A percentile compares a stretch with the other conserved stretches of the same genome.
Evolutionary conservation across 352 stramenopile genomes (phyloP).

Genomic region (Pelagophyceae sp.): DNA sequence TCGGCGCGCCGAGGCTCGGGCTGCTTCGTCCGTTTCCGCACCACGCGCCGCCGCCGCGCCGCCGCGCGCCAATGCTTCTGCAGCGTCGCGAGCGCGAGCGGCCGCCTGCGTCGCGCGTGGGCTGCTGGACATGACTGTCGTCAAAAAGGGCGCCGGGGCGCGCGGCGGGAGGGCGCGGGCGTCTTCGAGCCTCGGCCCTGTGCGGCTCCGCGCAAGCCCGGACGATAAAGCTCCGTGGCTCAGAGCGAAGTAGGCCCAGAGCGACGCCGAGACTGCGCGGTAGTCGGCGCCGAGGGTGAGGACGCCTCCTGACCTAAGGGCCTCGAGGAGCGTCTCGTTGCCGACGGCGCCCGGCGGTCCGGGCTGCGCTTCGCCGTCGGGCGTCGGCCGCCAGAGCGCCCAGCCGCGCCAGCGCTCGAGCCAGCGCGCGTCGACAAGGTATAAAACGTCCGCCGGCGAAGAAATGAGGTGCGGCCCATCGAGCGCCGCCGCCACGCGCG

Average conservation of each 20-base stretch:
- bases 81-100: no score
- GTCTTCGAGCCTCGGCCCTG: background rate
- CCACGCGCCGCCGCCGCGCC: no score
- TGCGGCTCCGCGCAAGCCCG: background rate
- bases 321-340: background rate
- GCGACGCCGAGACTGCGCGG: background rate
- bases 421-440: background rate
- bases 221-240: background rate
- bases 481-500: background rate
- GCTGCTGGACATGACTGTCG: no score
- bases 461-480: background rate
- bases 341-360: background rate
- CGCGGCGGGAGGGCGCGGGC: background rate
- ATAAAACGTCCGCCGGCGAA: background rate
- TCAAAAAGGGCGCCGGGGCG: background rate
- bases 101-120: no score
- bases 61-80: background rate
- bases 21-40: no score
- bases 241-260: background rate
- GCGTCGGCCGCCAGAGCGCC: background rate
- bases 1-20: no score
- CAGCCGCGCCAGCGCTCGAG: background rate
- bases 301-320: no score
- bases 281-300: background rate
- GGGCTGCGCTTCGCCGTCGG: background rate